Percentiles rank a stretch among this genome's conserved stretches.
Evolutionary conservation across 306 rosid species (phyloP).

Genomic region (Ceratonia siliqua): DNA sequence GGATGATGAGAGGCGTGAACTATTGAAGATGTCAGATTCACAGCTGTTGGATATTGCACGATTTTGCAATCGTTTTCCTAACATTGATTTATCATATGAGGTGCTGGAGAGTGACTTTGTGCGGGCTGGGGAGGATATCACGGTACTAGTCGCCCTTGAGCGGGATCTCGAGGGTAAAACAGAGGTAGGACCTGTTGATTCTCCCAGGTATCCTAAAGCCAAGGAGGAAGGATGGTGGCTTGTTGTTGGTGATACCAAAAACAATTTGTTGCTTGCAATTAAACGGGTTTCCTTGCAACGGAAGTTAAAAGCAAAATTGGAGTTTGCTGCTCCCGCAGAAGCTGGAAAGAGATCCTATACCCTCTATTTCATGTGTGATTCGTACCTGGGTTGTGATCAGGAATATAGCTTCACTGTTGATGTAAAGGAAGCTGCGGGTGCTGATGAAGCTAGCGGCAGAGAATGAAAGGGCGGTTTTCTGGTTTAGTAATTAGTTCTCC

Average conservation of each 20-base stretch:
- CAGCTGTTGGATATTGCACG: constrained; percentile 77
- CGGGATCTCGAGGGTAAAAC: constrained; percentile 77
- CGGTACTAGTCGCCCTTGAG: constrained; percentile 68
- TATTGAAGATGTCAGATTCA: constrained; percentile 74
- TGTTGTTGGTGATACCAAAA: constrained; percentile 79
- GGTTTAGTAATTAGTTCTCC: not conserved
- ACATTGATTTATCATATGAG: constrained; percentile 74
- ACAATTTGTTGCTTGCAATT: constrained; percentile 72
- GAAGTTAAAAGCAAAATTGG: constrained; percentile 74
- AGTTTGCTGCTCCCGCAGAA: constrained; percentile 73
- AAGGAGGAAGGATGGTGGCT: constrained; percentile 99
- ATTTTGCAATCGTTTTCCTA: constrained; percentile 85
- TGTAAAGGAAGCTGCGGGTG: constrained; percentile 56
- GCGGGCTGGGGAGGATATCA: constrained; percentile 65
- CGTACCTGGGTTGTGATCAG: constrained; percentile 94
- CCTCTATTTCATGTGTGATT: constrained; percentile 94
- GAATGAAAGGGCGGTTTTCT: constrained; percentile 37
- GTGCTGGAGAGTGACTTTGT: constrained; percentile 58
- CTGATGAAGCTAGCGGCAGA: constrained; percentile 47
- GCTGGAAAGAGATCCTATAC: constrained; percentile 68
- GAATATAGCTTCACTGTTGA: constrained; percentile 70
- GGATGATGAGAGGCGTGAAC: constrained; percentile 73
- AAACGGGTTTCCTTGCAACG: constrained; percentile 76
- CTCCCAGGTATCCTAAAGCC: constrained; percentile 77
- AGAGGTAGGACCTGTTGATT: constrained; percentile 71